These are phyloP conservation scores for Yamadazyma insecticola DNA, from an alignment of 805 yeast species.

Conservation along the genomic window DNA sequence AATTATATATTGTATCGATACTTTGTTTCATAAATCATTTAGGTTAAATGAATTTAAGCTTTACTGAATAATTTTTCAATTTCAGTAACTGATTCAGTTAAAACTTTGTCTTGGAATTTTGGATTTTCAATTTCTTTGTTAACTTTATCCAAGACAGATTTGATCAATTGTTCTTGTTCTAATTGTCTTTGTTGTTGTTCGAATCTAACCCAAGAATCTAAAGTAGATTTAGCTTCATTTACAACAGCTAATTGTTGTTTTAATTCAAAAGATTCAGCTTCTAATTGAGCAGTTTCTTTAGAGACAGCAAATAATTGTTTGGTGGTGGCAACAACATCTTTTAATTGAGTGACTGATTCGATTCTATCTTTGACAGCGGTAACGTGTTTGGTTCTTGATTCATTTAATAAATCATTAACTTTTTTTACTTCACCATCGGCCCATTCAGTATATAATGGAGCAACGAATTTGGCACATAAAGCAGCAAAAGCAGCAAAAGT, in stretches of 20 bases:
- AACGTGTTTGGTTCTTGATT: conserved; percentile 86
- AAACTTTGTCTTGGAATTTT: conserved; percentile 89
- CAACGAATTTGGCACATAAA: conserved; percentile 78
- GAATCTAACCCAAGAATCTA: conserved; percentile 98
- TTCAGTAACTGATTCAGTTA: conserved; percentile 88
- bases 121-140: conserved; percentile 79
- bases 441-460: conserved; percentile 93
- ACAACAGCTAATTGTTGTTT: conserved; percentile 88
- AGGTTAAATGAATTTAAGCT: conserved; percentile 9
- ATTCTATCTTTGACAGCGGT: conserved; percentile 92
- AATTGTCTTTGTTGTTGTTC: conserved; percentile 94
- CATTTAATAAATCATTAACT: conserved; percentile 76
- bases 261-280: conserved; percentile 89
- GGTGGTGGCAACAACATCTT: conserved; percentile 89
- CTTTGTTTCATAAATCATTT: conserved; percentile 1
- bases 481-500: conserved; percentile 76
- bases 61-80: conserved; percentile 77
- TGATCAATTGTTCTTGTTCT: conserved; percentile 89
- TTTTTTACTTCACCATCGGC: conserved; percentile 82
- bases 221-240: conserved; percentile 85
- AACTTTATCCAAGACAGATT: conserved; percentile 83
- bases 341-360: conserved; percentile 78
- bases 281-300: conserved; percentile 93
- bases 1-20: conserved; percentile 3
- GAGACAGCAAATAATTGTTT: conserved; percentile 89